These are phyloP conservation scores for Cercospora sp. DNA, from an alignment of 2,329 filamentous ascomycete species.

Conservation along the genomic window DNA sequence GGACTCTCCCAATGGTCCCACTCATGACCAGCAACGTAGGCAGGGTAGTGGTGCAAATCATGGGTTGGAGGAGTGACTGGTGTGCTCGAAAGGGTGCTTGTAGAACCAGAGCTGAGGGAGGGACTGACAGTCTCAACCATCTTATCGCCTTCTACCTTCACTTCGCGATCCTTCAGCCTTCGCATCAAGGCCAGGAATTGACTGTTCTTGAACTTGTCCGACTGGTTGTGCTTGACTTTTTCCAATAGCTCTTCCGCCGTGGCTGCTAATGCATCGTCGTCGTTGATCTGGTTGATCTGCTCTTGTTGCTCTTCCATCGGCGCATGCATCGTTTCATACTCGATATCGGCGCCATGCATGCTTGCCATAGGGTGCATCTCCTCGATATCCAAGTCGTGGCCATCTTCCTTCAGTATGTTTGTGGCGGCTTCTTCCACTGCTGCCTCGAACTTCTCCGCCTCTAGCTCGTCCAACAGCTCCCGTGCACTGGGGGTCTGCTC, in stretches of 20 bases:
- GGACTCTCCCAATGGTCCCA: conserved; percentile 41
- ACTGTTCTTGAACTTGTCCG: conserved; percentile 75
- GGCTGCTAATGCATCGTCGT: conserved; percentile 68
- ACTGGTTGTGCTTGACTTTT: conserved; percentile 67
- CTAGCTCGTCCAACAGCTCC: conserved; percentile 21
- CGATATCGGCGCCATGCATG: conserved; percentile 23
- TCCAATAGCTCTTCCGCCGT: conserved; percentile 72
- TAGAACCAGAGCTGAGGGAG: conserved; percentile 25
- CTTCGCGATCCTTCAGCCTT: conserved; percentile 69
- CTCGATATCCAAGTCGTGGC: conserved; percentile 23
- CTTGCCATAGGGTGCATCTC: conserved; percentile 19
- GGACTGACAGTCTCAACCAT: conserved; percentile 56
- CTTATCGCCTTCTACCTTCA: conserved; percentile 70
- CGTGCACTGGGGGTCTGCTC: conserved; percentile 18
- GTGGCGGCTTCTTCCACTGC: conserved; percentile 24
- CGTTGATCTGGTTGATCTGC: conserved; percentile 31
- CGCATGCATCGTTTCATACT: conserved; percentile 17
- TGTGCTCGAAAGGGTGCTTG: conserved; percentile 20
- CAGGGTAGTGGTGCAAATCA: conserved; percentile 22
- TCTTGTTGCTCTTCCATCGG: conserved; percentile 19
- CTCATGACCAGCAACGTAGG: conserved; percentile 30
- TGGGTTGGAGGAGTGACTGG: conserved; percentile 21
- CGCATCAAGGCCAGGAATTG: conserved; percentile 77
- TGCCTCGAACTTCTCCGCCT: conserved; percentile 27
- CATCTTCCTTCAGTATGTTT: conserved; percentile 26